phyloP scores from a whole-genome alignment of 768 basidiomycete species.

The Coprinopsis cinerea region DNA sequence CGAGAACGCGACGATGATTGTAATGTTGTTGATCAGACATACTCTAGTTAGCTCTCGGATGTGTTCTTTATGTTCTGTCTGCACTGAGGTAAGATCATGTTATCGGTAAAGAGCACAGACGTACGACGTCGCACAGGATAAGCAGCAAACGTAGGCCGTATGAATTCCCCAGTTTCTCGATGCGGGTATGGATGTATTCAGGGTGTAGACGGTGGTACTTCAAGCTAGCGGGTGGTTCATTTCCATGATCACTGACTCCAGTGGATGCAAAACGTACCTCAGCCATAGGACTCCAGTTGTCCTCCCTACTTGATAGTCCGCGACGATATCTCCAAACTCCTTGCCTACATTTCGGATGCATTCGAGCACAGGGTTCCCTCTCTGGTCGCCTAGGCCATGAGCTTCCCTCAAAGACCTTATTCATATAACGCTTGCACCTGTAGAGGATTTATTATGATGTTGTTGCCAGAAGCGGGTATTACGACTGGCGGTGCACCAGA shows the following conservation, averaged over 20 bases:
- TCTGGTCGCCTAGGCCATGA: slow-evolving; percentile 32
- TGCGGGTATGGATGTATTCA: slow-evolving; percentile 90
- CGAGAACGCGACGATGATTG: slow-evolving; percentile 91
- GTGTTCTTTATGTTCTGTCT: slow-evolving; percentile 89
- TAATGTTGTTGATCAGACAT: slow-evolving; percentile 89
- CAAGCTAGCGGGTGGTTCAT: slow-evolving; percentile 58
- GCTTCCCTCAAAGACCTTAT: neutral
- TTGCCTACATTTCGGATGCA: slow-evolving; percentile 84
- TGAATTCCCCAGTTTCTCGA: slow-evolving; percentile 75
- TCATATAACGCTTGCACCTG: slow-evolving; percentile 38
- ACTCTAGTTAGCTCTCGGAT: slow-evolving; percentile 93
- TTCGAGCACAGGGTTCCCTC: slow-evolving; percentile 86
- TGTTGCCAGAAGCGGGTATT: slow-evolving; percentile 58
- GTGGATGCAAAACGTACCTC: slow-evolving; percentile 44
- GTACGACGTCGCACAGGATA: slow-evolving; percentile 86
- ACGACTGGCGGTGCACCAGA: slow-evolving; percentile 46
- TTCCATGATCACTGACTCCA: neutral
- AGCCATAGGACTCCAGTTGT: slow-evolving; percentile 91
- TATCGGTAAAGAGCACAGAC: slow-evolving; percentile 21
- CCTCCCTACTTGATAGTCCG: slow-evolving; percentile 93
- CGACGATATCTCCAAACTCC: slow-evolving; percentile 90
- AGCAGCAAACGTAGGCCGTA: slow-evolving; percentile 85
- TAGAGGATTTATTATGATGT: slow-evolving; percentile 55
- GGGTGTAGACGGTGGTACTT: slow-evolving; percentile 96
- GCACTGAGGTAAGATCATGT: neutral